A percentile compares a stretch with the other conserved stretches of the same genome.
Evolutionary conservation across 2,329 filamentous ascomycete species (phyloP).

Genomic region (Penicillium sp.): DNA sequence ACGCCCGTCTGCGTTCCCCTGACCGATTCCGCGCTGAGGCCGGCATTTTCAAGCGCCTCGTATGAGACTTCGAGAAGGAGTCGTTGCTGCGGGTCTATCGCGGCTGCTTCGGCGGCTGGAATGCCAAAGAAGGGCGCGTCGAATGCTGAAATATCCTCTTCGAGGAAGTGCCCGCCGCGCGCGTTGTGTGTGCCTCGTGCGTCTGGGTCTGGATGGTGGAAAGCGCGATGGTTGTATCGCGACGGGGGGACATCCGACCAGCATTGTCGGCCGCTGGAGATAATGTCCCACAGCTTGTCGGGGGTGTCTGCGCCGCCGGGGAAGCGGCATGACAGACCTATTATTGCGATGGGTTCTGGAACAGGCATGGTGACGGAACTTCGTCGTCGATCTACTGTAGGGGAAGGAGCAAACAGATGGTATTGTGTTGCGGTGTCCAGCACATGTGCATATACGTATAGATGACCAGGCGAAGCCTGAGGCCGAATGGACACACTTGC

Average conservation of each 20-base stretch:
- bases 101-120: neutral
- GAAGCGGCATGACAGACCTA: conserved; percentile 17
- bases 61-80: neutral
- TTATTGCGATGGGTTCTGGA: conserved; percentile 17
- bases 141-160: neutral
- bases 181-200: neutral
- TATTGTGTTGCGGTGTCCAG: no score
- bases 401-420: no score
- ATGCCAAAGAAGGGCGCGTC: neutral
- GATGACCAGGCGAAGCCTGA: no score
- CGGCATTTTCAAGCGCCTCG: neutral
- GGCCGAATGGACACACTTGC: no score
- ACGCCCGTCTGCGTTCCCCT: neutral
- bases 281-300: conserved; percentile 10
- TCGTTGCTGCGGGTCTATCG: neutral
- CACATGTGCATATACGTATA: no score
- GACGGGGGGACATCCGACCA: neutral
- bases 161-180: neutral
- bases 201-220: conserved; percentile 5
- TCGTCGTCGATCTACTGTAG: no score
- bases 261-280: neutral
- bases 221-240: neutral
- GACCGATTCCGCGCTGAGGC: neutral
- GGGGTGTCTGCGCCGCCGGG: conserved; percentile 7
- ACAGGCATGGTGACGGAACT: neutral